Conservation (phyloP, 805 yeast species). For the Saccharomycopsis sp. region DNA sequence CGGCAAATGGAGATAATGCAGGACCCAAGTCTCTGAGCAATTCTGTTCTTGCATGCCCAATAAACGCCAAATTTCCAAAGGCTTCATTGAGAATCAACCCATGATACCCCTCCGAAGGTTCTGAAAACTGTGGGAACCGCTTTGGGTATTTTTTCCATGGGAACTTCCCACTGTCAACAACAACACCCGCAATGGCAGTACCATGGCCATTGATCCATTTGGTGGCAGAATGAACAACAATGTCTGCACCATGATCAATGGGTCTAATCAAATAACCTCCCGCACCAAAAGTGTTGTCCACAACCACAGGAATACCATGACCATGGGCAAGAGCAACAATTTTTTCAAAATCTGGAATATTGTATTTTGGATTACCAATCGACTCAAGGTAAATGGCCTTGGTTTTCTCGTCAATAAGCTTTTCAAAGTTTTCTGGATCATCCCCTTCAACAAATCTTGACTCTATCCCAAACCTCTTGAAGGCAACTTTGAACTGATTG, state of each 20-base stretch:
- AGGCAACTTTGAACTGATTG: slow-evolving; percentile 88
- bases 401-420: slow-evolving; percentile 71
- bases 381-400: slow-evolving; percentile 85
- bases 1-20: slow-evolving; percentile 74
- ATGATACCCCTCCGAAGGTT: slow-evolving; percentile 91
- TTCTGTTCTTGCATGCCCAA: slow-evolving; percentile 74
- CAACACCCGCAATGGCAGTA: slow-evolving; percentile 85
- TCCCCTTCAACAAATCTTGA: slow-evolving; percentile 82
- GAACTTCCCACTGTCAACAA: slow-evolving; percentile 86
- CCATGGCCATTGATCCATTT: slow-evolving; percentile 99
- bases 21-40: slow-evolving; percentile 90
- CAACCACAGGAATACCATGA: slow-evolving; percentile 82
- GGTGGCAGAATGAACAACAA: slow-evolving; percentile 89
- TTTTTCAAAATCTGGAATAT: slow-evolving; percentile 82
- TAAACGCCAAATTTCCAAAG: slow-evolving; percentile 71
- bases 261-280: slow-evolving; percentile 87
- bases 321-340: slow-evolving; percentile 72
- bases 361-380: slow-evolving; percentile 88
- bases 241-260: slow-evolving; percentile 82
- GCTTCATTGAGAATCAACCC: slow-evolving; percentile 78
- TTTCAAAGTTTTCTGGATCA: slow-evolving; percentile 58
- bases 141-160: slow-evolving; percentile 82
- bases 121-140: slow-evolving; percentile 82
- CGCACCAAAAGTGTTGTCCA: slow-evolving; percentile 95
- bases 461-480: slow-evolving; percentile 82